phyloP scores from a whole-genome alignment of 768 basidiomycete genomes.

The Gelatoporia subvermispora region DNA sequence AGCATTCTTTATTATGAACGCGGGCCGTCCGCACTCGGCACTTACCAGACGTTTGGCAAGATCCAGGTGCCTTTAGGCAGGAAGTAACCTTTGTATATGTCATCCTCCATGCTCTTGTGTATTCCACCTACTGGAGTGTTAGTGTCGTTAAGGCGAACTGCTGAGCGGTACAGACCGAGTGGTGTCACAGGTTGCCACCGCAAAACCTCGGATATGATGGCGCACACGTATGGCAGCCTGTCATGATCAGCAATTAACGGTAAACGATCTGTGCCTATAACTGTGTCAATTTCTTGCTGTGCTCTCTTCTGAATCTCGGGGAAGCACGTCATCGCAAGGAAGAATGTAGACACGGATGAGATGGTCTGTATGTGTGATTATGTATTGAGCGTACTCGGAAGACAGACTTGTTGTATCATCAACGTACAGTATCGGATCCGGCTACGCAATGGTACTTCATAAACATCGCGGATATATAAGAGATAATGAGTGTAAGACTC shows the following conservation, averaged over 20 bases:
- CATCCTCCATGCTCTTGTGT: slow-evolving; percentile 22
- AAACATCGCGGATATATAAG: background rate
- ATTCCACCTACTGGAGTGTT: slow-evolving; percentile 10
- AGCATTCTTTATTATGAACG: background rate
- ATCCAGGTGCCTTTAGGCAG: slow-evolving; percentile 25
- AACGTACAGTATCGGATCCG: slow-evolving; percentile 16
- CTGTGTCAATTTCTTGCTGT: slow-evolving; percentile 32
- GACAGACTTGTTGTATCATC: background rate
- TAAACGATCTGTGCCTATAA: slow-evolving; percentile 32
- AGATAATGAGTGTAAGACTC: background rate
- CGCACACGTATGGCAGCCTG: slow-evolving; percentile 16
- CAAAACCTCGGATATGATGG: slow-evolving; percentile 26
- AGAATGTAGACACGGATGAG: slow-evolving; percentile 21
- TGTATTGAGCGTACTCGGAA: background rate
- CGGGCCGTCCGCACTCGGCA: background rate
- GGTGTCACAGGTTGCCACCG: slow-evolving; percentile 34
- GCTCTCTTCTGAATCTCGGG: slow-evolving; percentile 34
- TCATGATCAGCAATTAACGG: slow-evolving; percentile 35
- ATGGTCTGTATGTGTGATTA: slow-evolving; percentile 19
- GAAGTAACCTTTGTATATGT: slow-evolving; percentile 21
- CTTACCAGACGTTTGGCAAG: slow-evolving; percentile 24
- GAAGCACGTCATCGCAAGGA: slow-evolving; percentile 31
- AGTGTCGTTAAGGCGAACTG: background rate
- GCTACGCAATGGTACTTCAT: background rate
- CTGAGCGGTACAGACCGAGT: slow-evolving; percentile 20